These are phyloP conservation scores for Trichoderma endophyticum DNA, from an alignment of 2,329 filamentous ascomycete genomes.

Conservation along the genomic window DNA sequence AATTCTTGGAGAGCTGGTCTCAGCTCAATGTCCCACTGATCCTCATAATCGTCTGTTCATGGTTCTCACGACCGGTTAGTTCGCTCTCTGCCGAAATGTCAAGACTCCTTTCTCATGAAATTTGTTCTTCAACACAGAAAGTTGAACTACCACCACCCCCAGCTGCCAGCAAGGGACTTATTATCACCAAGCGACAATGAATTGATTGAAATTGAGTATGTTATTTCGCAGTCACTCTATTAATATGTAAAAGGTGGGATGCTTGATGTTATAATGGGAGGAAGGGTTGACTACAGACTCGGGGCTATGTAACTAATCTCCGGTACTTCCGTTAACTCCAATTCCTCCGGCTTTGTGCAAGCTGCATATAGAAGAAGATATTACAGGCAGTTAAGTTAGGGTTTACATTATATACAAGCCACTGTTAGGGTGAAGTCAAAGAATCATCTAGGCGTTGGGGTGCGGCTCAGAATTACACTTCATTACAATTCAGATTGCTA, in stretches of 20 bases:
- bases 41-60: not conserved
- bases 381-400: not conserved
- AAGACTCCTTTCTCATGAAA: not conserved
- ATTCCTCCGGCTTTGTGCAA: not conserved
- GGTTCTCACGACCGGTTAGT: not conserved
- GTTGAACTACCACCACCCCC: not conserved
- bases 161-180: not conserved
- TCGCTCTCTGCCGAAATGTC: not conserved
- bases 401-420: not conserved
- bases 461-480: not conserved
- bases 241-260: not conserved
- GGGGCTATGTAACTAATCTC: slow-evolving; percentile 23
- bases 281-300: not conserved
- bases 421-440: not conserved
- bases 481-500: not conserved
- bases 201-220: not conserved
- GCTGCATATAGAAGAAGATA: not conserved
- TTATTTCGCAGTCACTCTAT: not conserved
- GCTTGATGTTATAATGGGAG: not conserved
- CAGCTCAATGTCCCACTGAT: not conserved
- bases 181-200: not conserved
- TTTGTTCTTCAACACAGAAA: not conserved
- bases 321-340: slow-evolving; percentile 16
- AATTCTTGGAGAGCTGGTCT: not conserved
- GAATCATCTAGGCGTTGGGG: not conserved